Percentiles rank a stretch among this genome's conserved stretches.
Conservation (phyloP, 345 rosid genomes). For the Stellera chamaejasme region DNA sequence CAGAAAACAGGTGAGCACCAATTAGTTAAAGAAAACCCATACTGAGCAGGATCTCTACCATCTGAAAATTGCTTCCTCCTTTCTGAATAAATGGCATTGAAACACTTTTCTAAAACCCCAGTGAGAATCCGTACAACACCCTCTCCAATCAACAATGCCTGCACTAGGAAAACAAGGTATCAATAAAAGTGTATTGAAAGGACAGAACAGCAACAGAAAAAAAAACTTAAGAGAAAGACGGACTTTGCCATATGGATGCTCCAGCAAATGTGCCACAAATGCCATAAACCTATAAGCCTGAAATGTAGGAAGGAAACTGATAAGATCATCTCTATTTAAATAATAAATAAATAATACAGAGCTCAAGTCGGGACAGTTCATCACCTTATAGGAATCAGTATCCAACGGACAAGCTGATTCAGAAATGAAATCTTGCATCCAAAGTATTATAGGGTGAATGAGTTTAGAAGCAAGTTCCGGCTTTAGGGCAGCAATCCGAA, state of each 20-base stretch:
- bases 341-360: not conserved
- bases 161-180: slow-evolving; percentile 14
- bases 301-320: slow-evolving; percentile 13
- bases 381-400: slow-evolving; percentile 71
- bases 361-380: slow-evolving; percentile 6
- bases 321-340: slow-evolving; percentile 14
- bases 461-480: slow-evolving; percentile 65
- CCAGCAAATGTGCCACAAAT: slow-evolving; percentile 70
- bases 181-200: slow-evolving; percentile 9
- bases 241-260: slow-evolving; percentile 89
- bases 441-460: slow-evolving; percentile 61
- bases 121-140: slow-evolving; percentile 49
- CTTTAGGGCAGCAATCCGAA: slow-evolving; percentile 74
- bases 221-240: slow-evolving; percentile 11
- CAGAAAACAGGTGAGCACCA: slow-evolving; percentile 79
- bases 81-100: slow-evolving; percentile 44
- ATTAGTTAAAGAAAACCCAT: slow-evolving; percentile 32
- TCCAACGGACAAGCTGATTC: slow-evolving; percentile 40
- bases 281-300: slow-evolving; percentile 73
- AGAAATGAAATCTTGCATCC: slow-evolving; percentile 43
- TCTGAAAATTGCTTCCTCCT: slow-evolving; percentile 35
- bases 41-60: slow-evolving; percentile 28
- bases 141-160: slow-evolving; percentile 64
- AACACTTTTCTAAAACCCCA: slow-evolving; percentile 60
- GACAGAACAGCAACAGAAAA: not conserved